These are phyloP conservation scores for Lecanicillium sp. DNA, from an alignment of 2,329 filamentous ascomycete species.

Conservation along the genomic window DNA sequence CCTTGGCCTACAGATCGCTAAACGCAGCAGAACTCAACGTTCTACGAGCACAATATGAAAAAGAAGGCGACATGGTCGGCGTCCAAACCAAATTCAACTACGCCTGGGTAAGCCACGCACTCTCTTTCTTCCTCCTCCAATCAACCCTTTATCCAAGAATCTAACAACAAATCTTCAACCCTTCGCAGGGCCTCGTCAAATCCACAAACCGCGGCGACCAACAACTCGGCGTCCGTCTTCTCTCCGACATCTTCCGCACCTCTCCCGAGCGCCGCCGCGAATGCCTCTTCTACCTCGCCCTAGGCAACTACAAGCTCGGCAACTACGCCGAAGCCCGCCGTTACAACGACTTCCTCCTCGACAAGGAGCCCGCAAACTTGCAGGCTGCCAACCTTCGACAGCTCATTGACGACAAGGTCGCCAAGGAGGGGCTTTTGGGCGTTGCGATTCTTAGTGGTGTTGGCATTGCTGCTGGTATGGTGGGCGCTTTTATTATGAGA, in stretches of 20 bases:
- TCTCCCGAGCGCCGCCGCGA: slow-evolving; percentile 89
- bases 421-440: slow-evolving; percentile 86
- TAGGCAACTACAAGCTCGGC: slow-evolving; percentile 96
- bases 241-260: slow-evolving; percentile 93
- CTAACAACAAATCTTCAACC: slow-evolving; percentile 6
- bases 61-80: slow-evolving; percentile 93
- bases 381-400: slow-evolving; percentile 80
- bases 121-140: slow-evolving; percentile 1
- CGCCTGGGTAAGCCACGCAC: slow-evolving; percentile 65
- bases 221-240: slow-evolving; percentile 85
- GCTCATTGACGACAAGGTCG: slow-evolving; percentile 92
- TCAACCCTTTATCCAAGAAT: not conserved
- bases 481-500: slow-evolving; percentile 79
- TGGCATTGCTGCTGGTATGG: slow-evolving; percentile 84
- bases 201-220: slow-evolving; percentile 77
- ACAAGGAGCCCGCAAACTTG: slow-evolving; percentile 84
- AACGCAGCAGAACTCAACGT: slow-evolving; percentile 90
- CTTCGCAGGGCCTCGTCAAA: slow-evolving; percentile 79
- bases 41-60: slow-evolving; percentile 88
- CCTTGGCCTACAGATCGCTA: slow-evolving; percentile 54
- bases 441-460: slow-evolving; percentile 92
- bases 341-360: slow-evolving; percentile 88
- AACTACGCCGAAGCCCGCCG: slow-evolving; percentile 92
- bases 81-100: slow-evolving; percentile 99
- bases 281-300: slow-evolving; percentile 94